phyloP scores from a whole-genome alignment of 2,329 filamentous ascomycete genomes.

The Aspergillus candidus region DNA sequence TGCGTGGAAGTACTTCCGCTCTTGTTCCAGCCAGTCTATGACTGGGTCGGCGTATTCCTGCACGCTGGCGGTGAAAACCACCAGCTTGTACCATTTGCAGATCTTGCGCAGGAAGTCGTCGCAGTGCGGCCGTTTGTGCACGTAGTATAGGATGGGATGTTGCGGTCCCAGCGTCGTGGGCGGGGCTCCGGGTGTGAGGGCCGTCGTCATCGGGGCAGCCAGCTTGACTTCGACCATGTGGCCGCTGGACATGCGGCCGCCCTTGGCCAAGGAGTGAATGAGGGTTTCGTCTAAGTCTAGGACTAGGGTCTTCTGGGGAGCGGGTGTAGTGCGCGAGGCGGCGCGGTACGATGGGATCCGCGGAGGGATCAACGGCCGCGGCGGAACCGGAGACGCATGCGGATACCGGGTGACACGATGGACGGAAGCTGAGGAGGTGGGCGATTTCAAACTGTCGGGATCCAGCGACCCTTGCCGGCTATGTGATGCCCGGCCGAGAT shows the following conservation, averaged over 20 bases:
- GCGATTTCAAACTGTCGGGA: constrained; percentile 80
- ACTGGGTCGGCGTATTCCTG: constrained; percentile 98
- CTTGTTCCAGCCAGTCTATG: constrained; percentile 96
- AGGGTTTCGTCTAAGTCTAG: constrained; percentile 94
- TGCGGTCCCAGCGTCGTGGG: constrained; percentile 68
- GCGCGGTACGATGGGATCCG: constrained; percentile 80
- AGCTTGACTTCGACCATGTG: constrained; percentile 98
- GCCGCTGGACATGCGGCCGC: constrained; percentile 87
- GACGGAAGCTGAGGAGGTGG: constrained; percentile 66
- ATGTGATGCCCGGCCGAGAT: constrained; percentile 22
- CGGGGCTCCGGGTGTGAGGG: constrained; percentile 46
- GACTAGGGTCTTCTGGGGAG: constrained; percentile 85
- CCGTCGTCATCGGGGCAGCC: constrained; percentile 35
- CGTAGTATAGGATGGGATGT: constrained; percentile 96
- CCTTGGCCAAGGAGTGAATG: constrained; percentile 97
- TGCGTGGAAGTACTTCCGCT: constrained; percentile 91
- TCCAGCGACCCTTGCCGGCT: constrained; percentile 50
- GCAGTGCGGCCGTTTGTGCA: constrained; percentile 94
- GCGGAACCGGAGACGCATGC: constrained; percentile 71
- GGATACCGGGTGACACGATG: constrained; percentile 79
- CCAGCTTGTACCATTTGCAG: constrained; percentile 96
- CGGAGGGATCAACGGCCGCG: constrained; percentile 79
- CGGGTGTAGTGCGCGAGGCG: constrained; percentile 35
- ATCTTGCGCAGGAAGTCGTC: constrained; percentile 94
- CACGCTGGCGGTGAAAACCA: constrained; percentile 93